These are phyloP conservation scores for Reutealis trisperma DNA, from an alignment of 345 rosid genomes.

Conservation along the genomic window DNA sequence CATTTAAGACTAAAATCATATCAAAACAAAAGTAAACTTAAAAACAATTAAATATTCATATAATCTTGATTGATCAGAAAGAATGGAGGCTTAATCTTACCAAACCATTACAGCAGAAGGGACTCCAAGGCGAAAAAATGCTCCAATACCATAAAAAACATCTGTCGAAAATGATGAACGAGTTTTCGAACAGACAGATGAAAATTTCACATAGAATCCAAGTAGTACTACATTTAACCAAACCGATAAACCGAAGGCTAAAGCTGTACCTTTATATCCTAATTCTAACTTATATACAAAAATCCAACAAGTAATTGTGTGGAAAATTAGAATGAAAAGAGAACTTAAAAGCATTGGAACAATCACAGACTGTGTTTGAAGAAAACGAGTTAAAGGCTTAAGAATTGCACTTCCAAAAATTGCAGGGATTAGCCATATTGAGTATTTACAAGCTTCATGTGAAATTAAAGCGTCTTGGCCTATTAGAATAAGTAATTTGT, in stretches of 20 bases:
- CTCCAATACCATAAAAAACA: conserved; percentile 9
- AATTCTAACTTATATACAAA: conserved; percentile 14
- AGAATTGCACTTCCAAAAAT: conserved; percentile 19
- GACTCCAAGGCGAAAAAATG: conserved; percentile 17
- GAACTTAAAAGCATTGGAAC: conserved; percentile 24
- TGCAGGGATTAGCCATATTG: conserved; percentile 25
- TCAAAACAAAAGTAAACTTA: background rate
- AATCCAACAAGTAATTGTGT: conserved; percentile 2
- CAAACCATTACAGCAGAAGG: conserved; percentile 31
- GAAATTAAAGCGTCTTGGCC: conserved; percentile 23
- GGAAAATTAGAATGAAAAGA: conserved; percentile 1
- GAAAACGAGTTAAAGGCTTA: conserved; percentile 25
- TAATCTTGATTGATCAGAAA: too few species aligned
- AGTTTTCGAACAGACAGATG: conserved; percentile 19
- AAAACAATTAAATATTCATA: background rate
- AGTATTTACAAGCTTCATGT: conserved; percentile 16
- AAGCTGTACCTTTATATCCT: conserved; percentile 17
- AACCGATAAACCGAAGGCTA: conserved; percentile 20
- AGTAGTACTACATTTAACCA: conserved; percentile 21
- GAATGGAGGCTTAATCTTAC: background rate
- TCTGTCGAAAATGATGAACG: conserved; percentile 9
- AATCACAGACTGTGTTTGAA: conserved; percentile 22
- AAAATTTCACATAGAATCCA: conserved; percentile 12
- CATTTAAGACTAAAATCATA: conserved; percentile 50
- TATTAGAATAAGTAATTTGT: conserved; percentile 8